Evolutionary conservation across 1,284 basidiomycete species (phyloP), one percentile per base, ranked within the genome.

Genomic region (Erythrobasidium hasegawianum): DNA sequence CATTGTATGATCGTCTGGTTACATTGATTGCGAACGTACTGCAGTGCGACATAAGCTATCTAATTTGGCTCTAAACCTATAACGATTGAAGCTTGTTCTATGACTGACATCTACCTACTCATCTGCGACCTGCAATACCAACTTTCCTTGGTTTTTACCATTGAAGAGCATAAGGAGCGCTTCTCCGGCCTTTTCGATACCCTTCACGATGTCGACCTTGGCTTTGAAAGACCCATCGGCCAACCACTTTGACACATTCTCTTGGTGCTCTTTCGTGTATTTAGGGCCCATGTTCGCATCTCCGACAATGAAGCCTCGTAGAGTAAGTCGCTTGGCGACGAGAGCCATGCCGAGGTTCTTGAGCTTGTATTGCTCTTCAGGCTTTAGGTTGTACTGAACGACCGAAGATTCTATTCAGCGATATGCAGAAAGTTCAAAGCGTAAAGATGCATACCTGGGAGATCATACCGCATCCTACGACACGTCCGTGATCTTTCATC

Each of bases 251-350:
- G 83, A 81, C 26, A 89, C 75, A 45, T 81, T 81, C 2, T 64
- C 43, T 24, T 57, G 57, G 55, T 59, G 50, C 22, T 76, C 73
- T 41, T 75, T 68, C 9, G 73, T 78, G 57, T 78, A 76, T 29
- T 55, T 71, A 57, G 70, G 74, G 77, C 20, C 75, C 71, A 33
- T 56, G 47, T 38, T 61, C 1, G 52, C 53, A 8, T 57, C 59
- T 11, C 33, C 33, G 5, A 33, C 33, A 72, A 94, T 82, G 79
- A 95, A 96, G 7, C 91, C 92, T 77, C 88, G 80, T 1, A 91
- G 83, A 55, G 80, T 86, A 11, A 87, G 87, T 50, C 88, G 83
- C 78, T 87, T 86, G 0, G 83, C 77, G 73, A 95, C 89, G 59
- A 96, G 79, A 67, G 80, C 70, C 53, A 74, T 71, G 33, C 33